Base-by-base conservation (phyloP, 176 grass and related monocot genomes). In the Poa annua region DNA sequence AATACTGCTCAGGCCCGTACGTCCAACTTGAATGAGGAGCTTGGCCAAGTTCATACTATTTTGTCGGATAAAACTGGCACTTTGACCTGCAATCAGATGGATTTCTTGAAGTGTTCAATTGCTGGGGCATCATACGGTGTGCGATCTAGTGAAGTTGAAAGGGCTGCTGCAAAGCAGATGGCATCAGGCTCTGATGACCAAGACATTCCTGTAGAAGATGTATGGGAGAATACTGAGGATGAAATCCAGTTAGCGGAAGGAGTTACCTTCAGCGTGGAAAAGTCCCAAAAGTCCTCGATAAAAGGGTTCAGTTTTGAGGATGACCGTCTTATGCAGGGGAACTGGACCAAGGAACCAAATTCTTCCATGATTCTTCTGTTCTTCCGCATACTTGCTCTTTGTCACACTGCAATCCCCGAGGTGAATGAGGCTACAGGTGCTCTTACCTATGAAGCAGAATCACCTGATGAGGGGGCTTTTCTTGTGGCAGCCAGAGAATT, bases 81-180 rank as follows among this genome's bases (percentile, higher is more conserved):
- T 50, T 75, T 99, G 86, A 99, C 96, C 7, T 99, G 96, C 75
- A 99, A 99, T 53, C 96, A 99, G 83, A 99, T 99, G 93, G 93
- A 99, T 55, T 99, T 99, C 78, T 92, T 99, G 69, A 99, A 96
- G 68, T 96, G 93, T 86, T 99, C 96, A 36, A 92, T 99, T 79
- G 93, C 91, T 48, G 96, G 93, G 57, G 71, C 92, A 73, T 87
- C 93, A 57, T 99, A 99, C 78, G 96, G 96, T n/a, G 81, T 90
- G 77, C 81, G 89, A 42, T 92, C 96, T 1, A 96, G 89, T 75
- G 96, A 99, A 87, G 96, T 96, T 84, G 96, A 99, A 92, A 53
- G 90, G 64, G 96, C 93, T 78, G 93, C 96, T 59, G 89, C 76
- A 48, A 96, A 96, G 85, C 96, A 99, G 78, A 93, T 96, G 85